A percentile compares a stretch with the other conserved stretches of the same genome.
phyloP scores from a whole-genome alignment of 2,329 filamentous ascomycete genomes.

The Fusarium tuaranense region DNA sequence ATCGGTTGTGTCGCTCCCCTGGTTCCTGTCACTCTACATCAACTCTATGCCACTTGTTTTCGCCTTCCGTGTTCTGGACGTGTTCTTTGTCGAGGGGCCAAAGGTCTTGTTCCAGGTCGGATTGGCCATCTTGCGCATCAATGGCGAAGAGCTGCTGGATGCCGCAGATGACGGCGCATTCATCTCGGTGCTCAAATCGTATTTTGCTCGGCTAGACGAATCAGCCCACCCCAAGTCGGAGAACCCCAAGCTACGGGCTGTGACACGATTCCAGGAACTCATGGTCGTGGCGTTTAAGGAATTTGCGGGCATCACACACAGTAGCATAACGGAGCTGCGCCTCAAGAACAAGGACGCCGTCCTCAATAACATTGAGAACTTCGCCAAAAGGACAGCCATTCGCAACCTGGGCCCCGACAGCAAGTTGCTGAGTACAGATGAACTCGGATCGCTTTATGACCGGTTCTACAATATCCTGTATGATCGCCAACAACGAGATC shows the following conservation, averaged over 20 bases:
- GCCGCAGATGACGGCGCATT: conserved; percentile 95
- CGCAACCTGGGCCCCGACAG: conserved; percentile 95
- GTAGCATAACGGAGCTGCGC: conserved; percentile 88
- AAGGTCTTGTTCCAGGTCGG: conserved; percentile 98
- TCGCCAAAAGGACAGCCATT: conserved; percentile 96
- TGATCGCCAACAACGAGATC: conserved; percentile 86
- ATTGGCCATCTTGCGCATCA: conserved; percentile 95
- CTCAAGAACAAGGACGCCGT: conserved; percentile 95
- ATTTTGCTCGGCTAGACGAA: conserved; percentile 93
- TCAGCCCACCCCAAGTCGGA: conserved; percentile 96
- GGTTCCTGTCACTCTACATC: conserved; percentile 98
- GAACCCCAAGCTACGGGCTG: conserved; percentile 91
- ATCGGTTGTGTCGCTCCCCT: conserved; percentile 95
- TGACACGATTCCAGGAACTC: conserved; percentile 96
- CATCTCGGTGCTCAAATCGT: conserved; percentile 94
- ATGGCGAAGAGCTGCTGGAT: conserved; percentile 94
- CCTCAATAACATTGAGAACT: conserved; percentile 94
- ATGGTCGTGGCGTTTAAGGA: conserved; percentile 99
- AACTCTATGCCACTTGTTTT: conserved; percentile 99
- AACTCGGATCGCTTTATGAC: conserved; percentile 92
- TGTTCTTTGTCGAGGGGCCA: conserved; percentile 97
- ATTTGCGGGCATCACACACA: conserved; percentile 94
- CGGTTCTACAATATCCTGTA: conserved; percentile 93
- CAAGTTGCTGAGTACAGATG: conserved; percentile 87
- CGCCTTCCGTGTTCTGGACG: conserved; percentile 94